Conservation (phyloP, 2,329 filamentous ascomycete genomes). For the Verticillium alfalfae region DNA sequence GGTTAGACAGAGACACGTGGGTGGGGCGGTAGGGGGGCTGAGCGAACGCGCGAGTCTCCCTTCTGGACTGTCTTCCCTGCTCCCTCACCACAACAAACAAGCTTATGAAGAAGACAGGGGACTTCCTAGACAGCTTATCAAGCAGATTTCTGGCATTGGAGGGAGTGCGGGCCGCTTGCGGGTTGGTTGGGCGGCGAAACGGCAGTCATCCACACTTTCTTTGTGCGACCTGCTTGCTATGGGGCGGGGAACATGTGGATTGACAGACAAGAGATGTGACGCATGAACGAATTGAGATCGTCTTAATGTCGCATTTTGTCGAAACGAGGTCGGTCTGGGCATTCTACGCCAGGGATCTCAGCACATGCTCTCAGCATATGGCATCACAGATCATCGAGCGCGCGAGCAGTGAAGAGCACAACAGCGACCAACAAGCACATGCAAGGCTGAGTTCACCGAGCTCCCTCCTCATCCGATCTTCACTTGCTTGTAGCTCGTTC, state of each 20-base stretch:
- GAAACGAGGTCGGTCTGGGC: neutral
- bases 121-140: neutral
- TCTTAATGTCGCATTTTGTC: neutral
- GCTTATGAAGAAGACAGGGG: neutral
- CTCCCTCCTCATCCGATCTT: neutral
- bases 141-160: neutral
- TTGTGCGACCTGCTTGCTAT: too few relatives aligned
- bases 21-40: neutral
- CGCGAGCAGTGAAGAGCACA: neutral
- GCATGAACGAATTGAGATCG: neutral
- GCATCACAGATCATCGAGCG: neutral
- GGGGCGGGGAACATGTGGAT: neutral
- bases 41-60: neutral
- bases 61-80: neutral
- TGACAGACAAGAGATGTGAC: neutral
- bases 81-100: neutral
- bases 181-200: neutral
- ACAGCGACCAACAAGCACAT: neutral
- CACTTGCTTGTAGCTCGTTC: neutral
- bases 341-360: neutral
- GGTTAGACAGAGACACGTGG: neutral
- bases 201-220: too few relatives aligned
- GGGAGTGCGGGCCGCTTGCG: neutral
- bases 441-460: neutral
- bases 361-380: neutral